Percentiles rank a stretch among this genome's conserved stretches.
Evolutionary conservation across 805 yeast genomes (phyloP).

Genomic region (Kodamaea jinghongensis): DNA sequence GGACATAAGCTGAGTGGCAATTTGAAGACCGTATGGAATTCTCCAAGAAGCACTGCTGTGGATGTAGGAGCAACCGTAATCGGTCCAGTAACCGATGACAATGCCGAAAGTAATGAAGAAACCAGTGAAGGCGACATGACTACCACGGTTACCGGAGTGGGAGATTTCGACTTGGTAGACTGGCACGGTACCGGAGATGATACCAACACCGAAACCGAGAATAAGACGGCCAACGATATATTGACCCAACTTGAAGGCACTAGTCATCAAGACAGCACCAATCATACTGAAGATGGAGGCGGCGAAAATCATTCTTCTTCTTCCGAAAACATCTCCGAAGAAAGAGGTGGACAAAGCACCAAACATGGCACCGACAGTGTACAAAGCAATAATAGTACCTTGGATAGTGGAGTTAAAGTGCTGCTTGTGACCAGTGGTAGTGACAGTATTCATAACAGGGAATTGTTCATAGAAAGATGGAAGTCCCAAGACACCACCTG

Average conservation of each 20-base stretch:
- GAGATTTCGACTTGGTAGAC: neutral
- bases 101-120: neutral
- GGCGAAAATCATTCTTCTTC: neutral
- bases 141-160: neutral
- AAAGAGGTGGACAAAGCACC: slow-evolving; percentile 1
- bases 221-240: neutral
- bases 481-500: too few species aligned
- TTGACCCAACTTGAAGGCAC: neutral
- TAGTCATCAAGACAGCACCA: neutral
- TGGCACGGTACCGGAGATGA: neutral
- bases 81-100: neutral
- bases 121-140: neutral
- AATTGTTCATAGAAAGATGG: too few species aligned
- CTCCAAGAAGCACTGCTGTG: neutral
- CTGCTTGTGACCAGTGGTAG: too few species aligned
- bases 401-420: too few species aligned
- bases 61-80: neutral
- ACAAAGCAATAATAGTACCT: too few species aligned
- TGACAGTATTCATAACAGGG: too few species aligned
- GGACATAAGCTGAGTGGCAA: neutral
- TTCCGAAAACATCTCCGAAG: neutral
- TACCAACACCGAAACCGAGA: neutral
- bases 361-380: neutral
- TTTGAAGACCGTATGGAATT: neutral
- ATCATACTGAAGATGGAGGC: neutral